A percentile compares a stretch with the other conserved stretches of the same genome.
Evolutionary conservation across 2,329 filamentous ascomycete species (phyloP).

Genomic region (Apiospora pterosperma): DNA sequence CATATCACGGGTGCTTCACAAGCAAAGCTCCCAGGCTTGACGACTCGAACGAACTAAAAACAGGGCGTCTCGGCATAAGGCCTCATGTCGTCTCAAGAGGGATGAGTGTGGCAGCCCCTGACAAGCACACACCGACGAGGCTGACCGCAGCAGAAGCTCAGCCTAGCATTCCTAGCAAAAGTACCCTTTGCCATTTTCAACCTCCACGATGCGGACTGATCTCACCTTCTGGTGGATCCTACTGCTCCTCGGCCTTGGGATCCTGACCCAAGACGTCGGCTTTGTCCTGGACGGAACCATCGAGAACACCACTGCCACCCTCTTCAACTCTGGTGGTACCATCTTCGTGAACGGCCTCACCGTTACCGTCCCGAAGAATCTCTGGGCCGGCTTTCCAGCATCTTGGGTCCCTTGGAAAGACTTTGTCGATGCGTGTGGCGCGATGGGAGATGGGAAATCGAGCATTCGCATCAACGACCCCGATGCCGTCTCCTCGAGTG

Average conservation of each 20-base stretch:
- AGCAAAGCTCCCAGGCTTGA: background rate
- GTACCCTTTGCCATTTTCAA: background rate
- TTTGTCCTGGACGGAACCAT: background rate
- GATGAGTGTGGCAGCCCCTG: background rate
- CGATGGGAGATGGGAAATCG: constrained; percentile 10
- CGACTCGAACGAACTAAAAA: background rate
- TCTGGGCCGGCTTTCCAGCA: constrained; percentile 16
- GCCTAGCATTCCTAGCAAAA: too few relatives aligned
- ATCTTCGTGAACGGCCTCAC: constrained; percentile 14
- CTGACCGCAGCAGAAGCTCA: background rate
- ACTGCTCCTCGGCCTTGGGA: background rate
- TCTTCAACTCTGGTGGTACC: constrained; percentile 13
- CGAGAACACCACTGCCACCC: background rate
- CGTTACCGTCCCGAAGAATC: constrained; percentile 16
- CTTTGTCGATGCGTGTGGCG: constrained; percentile 10
- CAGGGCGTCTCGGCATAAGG: background rate
- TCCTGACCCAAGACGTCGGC: background rate
- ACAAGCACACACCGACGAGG: background rate
- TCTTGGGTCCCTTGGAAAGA: constrained; percentile 16
- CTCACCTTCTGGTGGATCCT: background rate
- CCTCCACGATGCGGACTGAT: background rate
- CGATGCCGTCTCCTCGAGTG: constrained; percentile 35
- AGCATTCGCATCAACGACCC: constrained; percentile 38
- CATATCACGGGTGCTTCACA: background rate
- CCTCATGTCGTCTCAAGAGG: background rate